Evolutionary conservation across 2,329 filamentous ascomycete genomes (phyloP).

Genomic region (Fusarium chuoi): DNA sequence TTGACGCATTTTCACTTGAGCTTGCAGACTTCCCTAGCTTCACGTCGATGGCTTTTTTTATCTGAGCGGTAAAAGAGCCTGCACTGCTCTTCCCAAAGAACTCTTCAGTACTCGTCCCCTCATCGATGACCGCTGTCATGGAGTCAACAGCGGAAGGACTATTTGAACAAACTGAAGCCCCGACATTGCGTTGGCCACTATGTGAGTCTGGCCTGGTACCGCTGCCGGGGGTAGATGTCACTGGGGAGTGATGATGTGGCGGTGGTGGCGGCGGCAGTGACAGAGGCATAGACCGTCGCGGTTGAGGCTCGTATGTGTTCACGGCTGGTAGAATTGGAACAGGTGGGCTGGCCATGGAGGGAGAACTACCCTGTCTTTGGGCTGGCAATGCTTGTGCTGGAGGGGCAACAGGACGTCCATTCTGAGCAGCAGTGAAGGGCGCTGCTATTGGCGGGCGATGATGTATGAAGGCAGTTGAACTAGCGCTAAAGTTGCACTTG

Average conservation of each 20-base stretch:
- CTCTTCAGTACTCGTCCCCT: slow-evolving; percentile 53
- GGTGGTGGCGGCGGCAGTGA: background rate
- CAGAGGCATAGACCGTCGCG: background rate
- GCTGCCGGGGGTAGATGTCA: slow-evolving; percentile 17
- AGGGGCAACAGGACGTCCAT: background rate
- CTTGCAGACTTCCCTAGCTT: slow-evolving; percentile 34
- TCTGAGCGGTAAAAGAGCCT: slow-evolving; percentile 58
- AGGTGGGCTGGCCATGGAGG: background rate
- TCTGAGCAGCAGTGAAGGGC: background rate
- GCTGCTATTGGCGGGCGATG: background rate
- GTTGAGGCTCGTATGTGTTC: background rate
- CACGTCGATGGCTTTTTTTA: slow-evolving; percentile 55
- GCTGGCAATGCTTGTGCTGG: background rate
- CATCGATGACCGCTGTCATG: slow-evolving; percentile 58
- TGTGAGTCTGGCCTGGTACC: slow-evolving; percentile 11
- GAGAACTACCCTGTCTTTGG: background rate
- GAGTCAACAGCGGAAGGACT: slow-evolving; percentile 54
- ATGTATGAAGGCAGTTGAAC: background rate
- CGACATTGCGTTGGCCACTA: background rate
- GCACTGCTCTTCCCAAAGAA: slow-evolving; percentile 60
- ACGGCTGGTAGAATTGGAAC: background rate
- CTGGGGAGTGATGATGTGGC: slow-evolving; percentile 20
- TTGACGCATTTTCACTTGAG: background rate
- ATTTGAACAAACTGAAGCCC: slow-evolving; percentile 27
- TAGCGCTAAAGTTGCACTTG: slow-evolving; percentile 44